Conservation (phyloP, 192 early-diverging fungal genomes). For the Cetraspora pellucida region DNA sequence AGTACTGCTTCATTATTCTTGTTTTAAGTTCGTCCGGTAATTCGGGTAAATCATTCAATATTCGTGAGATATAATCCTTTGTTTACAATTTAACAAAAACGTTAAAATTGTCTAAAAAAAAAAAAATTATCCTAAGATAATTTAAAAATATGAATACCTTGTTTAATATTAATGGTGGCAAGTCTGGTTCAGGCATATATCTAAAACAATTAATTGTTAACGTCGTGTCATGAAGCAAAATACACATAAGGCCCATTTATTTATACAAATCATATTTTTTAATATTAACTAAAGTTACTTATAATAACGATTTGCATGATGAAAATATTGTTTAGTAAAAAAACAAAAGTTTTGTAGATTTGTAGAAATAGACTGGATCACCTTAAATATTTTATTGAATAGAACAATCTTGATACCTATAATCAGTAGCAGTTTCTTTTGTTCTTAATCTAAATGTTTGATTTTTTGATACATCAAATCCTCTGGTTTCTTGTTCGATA, state of each 20-base stretch:
- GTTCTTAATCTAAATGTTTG: slow-evolving; percentile 70
- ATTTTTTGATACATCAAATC: slow-evolving; percentile 65
- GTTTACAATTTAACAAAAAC: neutral
- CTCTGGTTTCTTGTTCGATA: slow-evolving; percentile 78
- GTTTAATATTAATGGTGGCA: slow-evolving; percentile 57
- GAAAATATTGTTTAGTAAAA: neutral
- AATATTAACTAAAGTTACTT: slow-evolving; percentile 4
- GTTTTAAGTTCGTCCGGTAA: slow-evolving; percentile 65
- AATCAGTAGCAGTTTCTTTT: slow-evolving; percentile 89
- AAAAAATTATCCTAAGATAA: too few relatives aligned
- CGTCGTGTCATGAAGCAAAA: too few relatives aligned
- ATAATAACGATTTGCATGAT: too few relatives aligned
- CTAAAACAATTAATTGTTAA: slow-evolving; percentile 1
- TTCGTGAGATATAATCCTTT: slow-evolving; percentile 48
- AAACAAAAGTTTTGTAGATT: slow-evolving; percentile 32
- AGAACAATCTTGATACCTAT: slow-evolving; percentile 44
- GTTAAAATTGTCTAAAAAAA: neutral
- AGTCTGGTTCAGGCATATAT: slow-evolving; percentile 86
- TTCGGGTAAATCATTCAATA: slow-evolving; percentile 64
- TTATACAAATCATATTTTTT: too few relatives aligned
- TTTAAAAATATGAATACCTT: slow-evolving; percentile 30
- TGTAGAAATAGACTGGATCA: slow-evolving; percentile 25
- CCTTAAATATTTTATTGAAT: neutral
- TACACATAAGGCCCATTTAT: too few relatives aligned
- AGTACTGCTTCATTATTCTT: slow-evolving; percentile 63